A percentile compares a stretch with the other conserved stretches of the same genome.
Evolutionary conservation across 2,329 filamentous ascomycete species (phyloP).

Genomic region (Echinosphaeria canescens): DNA sequence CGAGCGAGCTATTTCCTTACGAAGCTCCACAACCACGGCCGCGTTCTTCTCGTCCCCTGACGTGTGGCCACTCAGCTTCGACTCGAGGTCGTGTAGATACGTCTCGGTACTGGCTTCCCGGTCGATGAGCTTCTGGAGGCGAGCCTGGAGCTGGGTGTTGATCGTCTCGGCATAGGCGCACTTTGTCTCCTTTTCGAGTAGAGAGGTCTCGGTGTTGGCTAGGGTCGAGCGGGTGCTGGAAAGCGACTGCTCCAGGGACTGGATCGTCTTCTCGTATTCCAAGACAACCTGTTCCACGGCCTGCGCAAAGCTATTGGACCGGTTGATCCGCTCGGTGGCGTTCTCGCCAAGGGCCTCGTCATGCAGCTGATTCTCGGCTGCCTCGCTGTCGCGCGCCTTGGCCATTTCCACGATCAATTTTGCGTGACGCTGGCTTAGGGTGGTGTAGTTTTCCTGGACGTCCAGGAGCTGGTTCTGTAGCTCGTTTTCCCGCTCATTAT

Average conservation of each 20-base stretch:
- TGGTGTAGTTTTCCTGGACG: conserved; percentile 81
- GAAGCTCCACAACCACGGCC: conserved; percentile 64
- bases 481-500: conserved; percentile 84
- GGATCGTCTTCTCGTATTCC: conserved; percentile 98
- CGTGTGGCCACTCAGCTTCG: conserved; percentile 74
- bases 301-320: conserved; percentile 89
- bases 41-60: conserved; percentile 87
- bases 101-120: conserved; percentile 80
- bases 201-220: conserved; percentile 61
- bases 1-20: conserved; percentile 74
- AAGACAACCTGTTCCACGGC: conserved; percentile 91
- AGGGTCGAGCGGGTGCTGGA: conserved; percentile 72
- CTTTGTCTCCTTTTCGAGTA: conserved; percentile 86
- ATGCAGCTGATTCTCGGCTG: conserved; percentile 30
- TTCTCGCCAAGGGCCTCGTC: conserved; percentile 51
- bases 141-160: conserved; percentile 70
- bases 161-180: conserved; percentile 86
- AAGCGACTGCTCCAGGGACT: conserved; percentile 75
- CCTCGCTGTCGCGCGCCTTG: conserved; percentile 54
- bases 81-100: conserved; percentile 81
- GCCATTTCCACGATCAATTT: conserved; percentile 88
- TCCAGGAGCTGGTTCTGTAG: conserved; percentile 92
- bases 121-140: conserved; percentile 83
- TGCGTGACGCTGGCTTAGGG: conserved; percentile 82
- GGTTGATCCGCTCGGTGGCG: conserved; percentile 71